Evolutionary conservation across 352 stramenopile genomes (phyloP).

Genomic region (Phytophthora multivora): DNA sequence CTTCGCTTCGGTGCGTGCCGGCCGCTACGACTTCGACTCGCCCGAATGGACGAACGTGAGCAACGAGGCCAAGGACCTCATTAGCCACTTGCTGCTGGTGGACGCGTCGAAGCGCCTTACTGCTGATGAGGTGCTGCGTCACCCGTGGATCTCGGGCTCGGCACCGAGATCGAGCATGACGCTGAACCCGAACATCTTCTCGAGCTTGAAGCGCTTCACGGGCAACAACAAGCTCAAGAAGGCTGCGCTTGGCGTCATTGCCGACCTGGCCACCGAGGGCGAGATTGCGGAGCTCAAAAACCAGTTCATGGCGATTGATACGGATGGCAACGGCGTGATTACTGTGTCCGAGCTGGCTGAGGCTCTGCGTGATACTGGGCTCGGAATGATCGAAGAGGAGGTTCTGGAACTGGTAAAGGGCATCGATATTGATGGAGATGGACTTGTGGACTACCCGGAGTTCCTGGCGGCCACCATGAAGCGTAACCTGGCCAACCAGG

Average conservation of each 20-base stretch:
- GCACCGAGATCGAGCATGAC: slow-evolving; percentile 75
- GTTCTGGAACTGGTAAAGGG: slow-evolving; percentile 87
- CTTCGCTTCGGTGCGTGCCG: slow-evolving; percentile 80
- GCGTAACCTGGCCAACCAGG: slow-evolving; percentile 84
- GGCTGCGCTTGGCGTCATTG: slow-evolving; percentile 85
- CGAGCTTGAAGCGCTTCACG: slow-evolving; percentile 87
- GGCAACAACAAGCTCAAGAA: slow-evolving; percentile 93
- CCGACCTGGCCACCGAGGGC: slow-evolving; percentile 80
- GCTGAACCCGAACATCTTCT: slow-evolving; percentile 86
- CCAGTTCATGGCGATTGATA: slow-evolving; percentile 88
- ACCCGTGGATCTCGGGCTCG: slow-evolving; percentile 86
- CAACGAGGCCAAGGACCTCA: slow-evolving; percentile 93
- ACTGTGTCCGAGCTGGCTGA: slow-evolving; percentile 88
- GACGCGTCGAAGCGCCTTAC: slow-evolving; percentile 93
- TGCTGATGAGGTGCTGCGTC: slow-evolving; percentile 85
- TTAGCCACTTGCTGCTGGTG: slow-evolving; percentile 93
- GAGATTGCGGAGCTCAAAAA: slow-evolving; percentile 89
- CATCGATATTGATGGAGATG: slow-evolving; percentile 91
- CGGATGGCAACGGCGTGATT: slow-evolving; percentile 89
- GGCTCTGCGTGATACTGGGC: slow-evolving; percentile 79
- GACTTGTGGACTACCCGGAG: slow-evolving; percentile 89
- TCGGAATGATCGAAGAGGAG: slow-evolving; percentile 89
- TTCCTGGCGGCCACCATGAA: slow-evolving; percentile 94
- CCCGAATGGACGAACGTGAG: slow-evolving; percentile 86
- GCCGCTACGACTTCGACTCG: slow-evolving; percentile 87